A percentile compares a stretch with the other conserved stretches of the same genome.
Conservation (phyloP, 2,329 filamentous ascomycete species). For the Colletotrichum lupini region DNA sequence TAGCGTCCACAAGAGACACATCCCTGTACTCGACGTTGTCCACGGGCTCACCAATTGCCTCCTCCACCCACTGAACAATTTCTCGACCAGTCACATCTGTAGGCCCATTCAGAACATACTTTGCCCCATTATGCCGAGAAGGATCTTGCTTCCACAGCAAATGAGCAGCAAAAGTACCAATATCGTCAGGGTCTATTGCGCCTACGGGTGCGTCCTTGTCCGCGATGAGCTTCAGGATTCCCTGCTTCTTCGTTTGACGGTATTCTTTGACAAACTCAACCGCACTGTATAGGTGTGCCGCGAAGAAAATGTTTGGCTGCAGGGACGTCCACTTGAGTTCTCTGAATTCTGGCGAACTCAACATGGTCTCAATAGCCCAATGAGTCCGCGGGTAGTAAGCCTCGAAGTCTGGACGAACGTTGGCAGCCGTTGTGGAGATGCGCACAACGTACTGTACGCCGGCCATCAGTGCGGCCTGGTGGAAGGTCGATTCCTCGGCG, state of each 20-base stretch:
- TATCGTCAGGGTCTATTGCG: constrained; percentile 45
- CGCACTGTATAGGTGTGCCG: constrained; percentile 38
- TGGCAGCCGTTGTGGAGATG: constrained; percentile 51
- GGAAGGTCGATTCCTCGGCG: constrained; percentile 51
- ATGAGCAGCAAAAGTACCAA: constrained; percentile 49
- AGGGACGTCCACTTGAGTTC: constrained; percentile 51
- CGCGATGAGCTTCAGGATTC: constrained; percentile 41
- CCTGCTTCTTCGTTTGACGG: constrained; percentile 46
- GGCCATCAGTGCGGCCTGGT: constrained; percentile 45
- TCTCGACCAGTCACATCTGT: constrained; percentile 50
- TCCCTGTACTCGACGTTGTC: constrained; percentile 46
- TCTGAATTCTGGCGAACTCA: constrained; percentile 48
- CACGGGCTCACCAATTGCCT: constrained; percentile 41
- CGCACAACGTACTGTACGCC: constrained; percentile 55
- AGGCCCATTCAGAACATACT: constrained; percentile 52
- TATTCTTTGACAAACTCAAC: constrained; percentile 46
- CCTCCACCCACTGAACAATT: constrained; percentile 48
- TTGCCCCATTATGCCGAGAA: constrained; percentile 43
- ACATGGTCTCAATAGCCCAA: constrained; percentile 53
- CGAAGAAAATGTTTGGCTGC: constrained; percentile 45
- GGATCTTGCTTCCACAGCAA: constrained; percentile 46
- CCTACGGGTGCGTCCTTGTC: constrained; percentile 44
- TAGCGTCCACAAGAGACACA: constrained; percentile 42
- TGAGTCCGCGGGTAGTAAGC: constrained; percentile 51
- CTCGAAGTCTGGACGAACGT: constrained; percentile 46